Evolutionary conservation across 2,329 filamentous ascomycete species (phyloP).

Genomic region (Sporothrix brasiliensis): DNA sequence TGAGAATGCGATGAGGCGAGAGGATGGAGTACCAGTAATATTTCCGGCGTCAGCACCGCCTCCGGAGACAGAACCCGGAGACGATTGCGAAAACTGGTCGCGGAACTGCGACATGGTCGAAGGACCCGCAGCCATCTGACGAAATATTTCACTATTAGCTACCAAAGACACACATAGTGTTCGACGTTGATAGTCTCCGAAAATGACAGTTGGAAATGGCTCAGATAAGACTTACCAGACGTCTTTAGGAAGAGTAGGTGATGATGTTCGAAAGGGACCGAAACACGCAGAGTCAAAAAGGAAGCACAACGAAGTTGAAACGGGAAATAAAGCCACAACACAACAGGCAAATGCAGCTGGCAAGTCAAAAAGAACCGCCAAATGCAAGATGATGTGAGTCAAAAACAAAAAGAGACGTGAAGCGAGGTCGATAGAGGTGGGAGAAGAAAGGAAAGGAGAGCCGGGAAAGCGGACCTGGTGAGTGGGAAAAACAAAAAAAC

Average conservation of each 20-base stretch:
- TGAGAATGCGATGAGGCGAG: constrained; percentile 65
- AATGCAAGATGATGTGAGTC: constrained; percentile 32
- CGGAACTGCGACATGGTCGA: constrained; percentile 47
- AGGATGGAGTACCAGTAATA: constrained; percentile 63
- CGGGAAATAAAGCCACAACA: not conserved
- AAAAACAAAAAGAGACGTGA: constrained; percentile 21
- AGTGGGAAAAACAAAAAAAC: constrained; percentile 7
- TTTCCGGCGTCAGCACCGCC: constrained; percentile 18
- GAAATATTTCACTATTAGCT: not conserved
- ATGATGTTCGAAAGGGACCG: constrained; percentile 2
- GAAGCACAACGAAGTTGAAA: not conserved
- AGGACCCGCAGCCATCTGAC: not conserved
- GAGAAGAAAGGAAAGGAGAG: not conserved
- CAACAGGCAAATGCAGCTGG: constrained; percentile 11
- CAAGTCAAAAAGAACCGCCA: constrained; percentile 28
- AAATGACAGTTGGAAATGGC: not conserved
- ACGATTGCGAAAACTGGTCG: constrained; percentile 51
- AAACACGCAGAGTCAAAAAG: constrained; percentile 24
- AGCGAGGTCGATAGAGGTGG: constrained; percentile 26
- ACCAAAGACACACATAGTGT: not conserved
- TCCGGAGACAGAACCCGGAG: constrained; percentile 53
- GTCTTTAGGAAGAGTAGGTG: not conserved
- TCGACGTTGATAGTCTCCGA: not conserved
- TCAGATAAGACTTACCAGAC: not conserved
- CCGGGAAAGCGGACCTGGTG: not conserved